phyloP scores from a whole-genome alignment of 495 filamentous ascomycete species.

The Daldinia decipiens region DNA sequence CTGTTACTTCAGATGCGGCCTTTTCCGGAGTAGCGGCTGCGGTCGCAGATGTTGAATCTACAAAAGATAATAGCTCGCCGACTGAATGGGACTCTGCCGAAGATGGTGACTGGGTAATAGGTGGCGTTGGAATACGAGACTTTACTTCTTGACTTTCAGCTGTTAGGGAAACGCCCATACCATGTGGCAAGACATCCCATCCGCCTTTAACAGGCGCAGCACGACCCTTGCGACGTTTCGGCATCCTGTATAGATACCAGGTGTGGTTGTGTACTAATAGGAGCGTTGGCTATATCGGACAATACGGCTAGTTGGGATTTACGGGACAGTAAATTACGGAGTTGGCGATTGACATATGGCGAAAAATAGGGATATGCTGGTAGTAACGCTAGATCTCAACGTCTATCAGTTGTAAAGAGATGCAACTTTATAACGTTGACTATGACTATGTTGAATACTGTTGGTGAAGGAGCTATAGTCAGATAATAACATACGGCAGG shows the following conservation, averaged over 20 bases:
- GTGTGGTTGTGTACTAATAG: neutral
- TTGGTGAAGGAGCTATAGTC: too few species aligned
- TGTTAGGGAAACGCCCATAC: constrained; percentile 47
- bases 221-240: constrained; percentile 22
- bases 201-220: constrained; percentile 27
- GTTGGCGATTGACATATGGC: neutral
- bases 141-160: neutral
- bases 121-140: neutral
- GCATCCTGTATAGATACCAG: constrained; percentile 20
- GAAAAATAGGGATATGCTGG: neutral
- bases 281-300: neutral
- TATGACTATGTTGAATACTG: too few species aligned
- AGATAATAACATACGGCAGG: too few species aligned
- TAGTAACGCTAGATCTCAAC: neutral
- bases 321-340: neutral
- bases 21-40: neutral
- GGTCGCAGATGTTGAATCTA: neutral
- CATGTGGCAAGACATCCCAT: constrained; percentile 52
- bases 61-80: neutral
- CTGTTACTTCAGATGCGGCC: neutral
- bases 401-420: neutral
- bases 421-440: neutral
- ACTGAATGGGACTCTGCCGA: neutral
- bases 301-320: neutral
- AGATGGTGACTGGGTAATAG: neutral